Base-by-base conservation (phyloP, 2,329 filamentous ascomycete genomes). In the Chaetoscypha palmicola region DNA sequence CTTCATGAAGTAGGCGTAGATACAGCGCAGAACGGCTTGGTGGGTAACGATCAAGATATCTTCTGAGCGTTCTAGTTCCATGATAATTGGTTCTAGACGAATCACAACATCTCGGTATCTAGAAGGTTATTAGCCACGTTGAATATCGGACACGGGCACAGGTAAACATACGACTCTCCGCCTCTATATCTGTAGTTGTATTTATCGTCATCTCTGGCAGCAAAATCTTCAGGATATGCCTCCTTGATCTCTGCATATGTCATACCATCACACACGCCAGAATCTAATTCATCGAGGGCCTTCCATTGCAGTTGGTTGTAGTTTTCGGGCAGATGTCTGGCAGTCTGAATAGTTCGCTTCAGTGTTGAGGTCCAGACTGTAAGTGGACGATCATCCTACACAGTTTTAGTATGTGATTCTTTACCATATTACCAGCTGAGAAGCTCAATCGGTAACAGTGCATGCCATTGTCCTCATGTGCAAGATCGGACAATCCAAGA, bases 101-200 rank as follows among this genome's bases (percentile, higher is more conserved):
- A 96, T 97, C 31, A 98, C 92, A 1, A 98, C 91, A 60, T 98
- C 92, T 44, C 91, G 86, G 65, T 98, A 86, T 16, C 56, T 58
- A 28, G 5, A 22, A 12, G 19, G 40, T 48, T 45, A 48, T 46
- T 38, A 32, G 19, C 23, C n/a, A 26, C 32, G 11, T 3, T 30
- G 19, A 8, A 22, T 12, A 8, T n/a, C n/a, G n/a, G n/a, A n/a
- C n/a, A n/a, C n/a, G n/a, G 4, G 5, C 8, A 2, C 7, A 9
- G 30, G 21, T 9, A 24, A 32, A 53, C 55, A 35, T 52, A 83
- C 49, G 86, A 94, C 68, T 98, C 92, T 42, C 92, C 92, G 51
- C 92, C 92, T 4, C 92, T 83, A 67, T 98, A 98, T 45, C 92
- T 88, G 69, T 98, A 98, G 70, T 98, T 97, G 77, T 97, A 97